These are phyloP conservation scores for Croton laevigatus DNA, from an alignment of 441 rosid genomes.

Conservation along the genomic window DNA sequence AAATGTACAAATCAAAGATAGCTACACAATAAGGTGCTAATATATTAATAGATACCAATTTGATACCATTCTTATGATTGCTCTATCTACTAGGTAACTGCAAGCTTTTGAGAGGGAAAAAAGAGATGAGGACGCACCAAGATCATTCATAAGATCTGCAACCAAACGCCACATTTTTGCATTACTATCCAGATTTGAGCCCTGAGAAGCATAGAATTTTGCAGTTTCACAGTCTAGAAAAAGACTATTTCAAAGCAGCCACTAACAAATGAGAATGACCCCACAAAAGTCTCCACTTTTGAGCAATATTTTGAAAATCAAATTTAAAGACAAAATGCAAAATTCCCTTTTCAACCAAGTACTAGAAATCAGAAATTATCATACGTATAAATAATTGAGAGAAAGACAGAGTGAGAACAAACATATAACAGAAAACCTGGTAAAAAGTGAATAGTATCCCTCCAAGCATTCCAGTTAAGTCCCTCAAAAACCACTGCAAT, in stretches of 20 bases:
- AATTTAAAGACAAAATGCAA: not conserved
- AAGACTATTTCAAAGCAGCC: not conserved
- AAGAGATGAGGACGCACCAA: conserved; percentile 48
- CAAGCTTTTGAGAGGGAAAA: not conserved
- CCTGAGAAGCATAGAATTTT: conserved; percentile 43
- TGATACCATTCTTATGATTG: not conserved
- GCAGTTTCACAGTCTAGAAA: conserved; percentile 14
- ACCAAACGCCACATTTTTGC: conserved; percentile 99
- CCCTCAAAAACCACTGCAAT: conserved; percentile 93
- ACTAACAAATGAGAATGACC: not conserved
- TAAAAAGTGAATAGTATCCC: conserved; percentile 89
- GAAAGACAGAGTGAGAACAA: not conserved
- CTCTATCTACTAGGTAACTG: not conserved
- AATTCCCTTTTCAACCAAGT: not conserved
- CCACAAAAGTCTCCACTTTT: not conserved
- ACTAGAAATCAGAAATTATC: not conserved
- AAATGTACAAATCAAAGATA: not conserved
- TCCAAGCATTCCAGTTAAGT: conserved; percentile 94
- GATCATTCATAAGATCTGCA: conserved; percentile 94
- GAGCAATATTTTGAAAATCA: not conserved
- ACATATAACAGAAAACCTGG: conserved; percentile 48
- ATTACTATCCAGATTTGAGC: conserved; percentile 86
- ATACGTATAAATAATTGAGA: too few species aligned
- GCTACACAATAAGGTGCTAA: not conserved
- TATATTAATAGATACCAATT: not conserved